Conservation (phyloP, 495 filamentous ascomycete genomes). For the Penicillium lividum region DNA sequence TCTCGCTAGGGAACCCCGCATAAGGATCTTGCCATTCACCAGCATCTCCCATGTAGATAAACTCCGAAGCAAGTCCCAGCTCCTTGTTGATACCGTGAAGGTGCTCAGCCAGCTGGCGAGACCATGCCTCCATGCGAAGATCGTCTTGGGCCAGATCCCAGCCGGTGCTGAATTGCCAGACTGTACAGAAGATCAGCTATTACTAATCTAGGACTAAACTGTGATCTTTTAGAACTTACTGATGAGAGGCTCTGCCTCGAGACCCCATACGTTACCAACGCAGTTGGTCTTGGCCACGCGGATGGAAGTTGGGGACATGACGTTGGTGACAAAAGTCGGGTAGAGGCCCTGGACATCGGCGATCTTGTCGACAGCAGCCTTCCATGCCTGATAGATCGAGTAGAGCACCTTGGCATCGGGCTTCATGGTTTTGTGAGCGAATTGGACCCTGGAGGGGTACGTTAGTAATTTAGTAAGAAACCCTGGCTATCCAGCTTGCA, state of each 20-base stretch:
- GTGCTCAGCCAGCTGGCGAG: conserved; percentile 19
- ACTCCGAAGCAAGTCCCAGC: conserved; percentile 24
- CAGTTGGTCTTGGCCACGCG: conserved; percentile 24
- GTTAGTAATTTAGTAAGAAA: no score
- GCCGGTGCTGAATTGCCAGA: conserved; percentile 35
- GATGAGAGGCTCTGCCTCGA: conserved; percentile 25
- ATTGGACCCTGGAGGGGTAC: conserved; percentile 18
- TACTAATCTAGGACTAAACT: neutral
- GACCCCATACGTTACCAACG: conserved; percentile 46
- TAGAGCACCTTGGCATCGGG: conserved; percentile 22
- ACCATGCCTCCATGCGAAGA: conserved; percentile 36
- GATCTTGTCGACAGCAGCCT: conserved; percentile 22
- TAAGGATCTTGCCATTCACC: conserved; percentile 43
- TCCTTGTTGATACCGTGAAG: conserved; percentile 23
- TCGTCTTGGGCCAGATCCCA: conserved; percentile 29
- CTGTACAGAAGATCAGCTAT: conserved; percentile 3
- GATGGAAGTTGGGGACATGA: conserved; percentile 14
- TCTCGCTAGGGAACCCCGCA: conserved; percentile 37
- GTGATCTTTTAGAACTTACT: conserved; percentile 14
- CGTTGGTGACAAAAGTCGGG: conserved; percentile 32
- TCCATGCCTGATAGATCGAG: conserved; percentile 31
- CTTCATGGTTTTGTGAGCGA: conserved; percentile 27
- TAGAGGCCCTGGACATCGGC: conserved; percentile 31
- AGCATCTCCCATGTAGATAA: conserved; percentile 43
- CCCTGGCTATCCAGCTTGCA: neutral